Percentiles rank a stretch among this genome's conserved stretches.
Conservation (phyloP, 73 alveolate species). For the Paramecium octaurelia region DNA sequence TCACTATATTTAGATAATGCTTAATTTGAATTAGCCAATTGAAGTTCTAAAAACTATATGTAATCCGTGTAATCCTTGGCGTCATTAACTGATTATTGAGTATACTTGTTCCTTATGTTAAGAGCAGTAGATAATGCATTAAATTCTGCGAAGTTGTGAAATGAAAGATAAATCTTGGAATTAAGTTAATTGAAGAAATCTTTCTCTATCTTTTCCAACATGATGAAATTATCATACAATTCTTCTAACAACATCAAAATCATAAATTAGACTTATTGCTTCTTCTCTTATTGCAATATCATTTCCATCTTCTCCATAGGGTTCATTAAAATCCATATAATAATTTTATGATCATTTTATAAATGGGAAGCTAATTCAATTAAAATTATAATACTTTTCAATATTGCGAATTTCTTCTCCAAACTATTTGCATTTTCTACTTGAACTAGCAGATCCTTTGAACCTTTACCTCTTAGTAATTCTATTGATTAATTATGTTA, state of each 20-base stretch:
- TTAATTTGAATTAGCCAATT: not conserved
- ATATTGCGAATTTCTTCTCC: not conserved
- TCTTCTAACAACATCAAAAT: slow-evolving; percentile 2
- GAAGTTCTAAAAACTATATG: not conserved
- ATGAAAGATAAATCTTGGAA: not conserved
- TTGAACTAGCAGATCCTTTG: not conserved
- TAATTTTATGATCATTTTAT: not conserved
- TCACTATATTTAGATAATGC: not conserved
- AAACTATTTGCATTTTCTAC: not conserved
- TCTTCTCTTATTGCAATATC: not conserved
- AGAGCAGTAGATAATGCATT: slow-evolving; percentile 34
- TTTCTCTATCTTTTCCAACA: slow-evolving; percentile 14
- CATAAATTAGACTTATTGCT: not conserved
- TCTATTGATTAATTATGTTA: not conserved
- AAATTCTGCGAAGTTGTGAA: slow-evolving; percentile 20
- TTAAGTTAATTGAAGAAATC: not conserved
- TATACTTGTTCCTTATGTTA: not conserved
- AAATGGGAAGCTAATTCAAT: not conserved
- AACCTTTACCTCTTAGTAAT: not conserved
- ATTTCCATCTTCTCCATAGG: slow-evolving; percentile 26
- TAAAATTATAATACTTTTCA: not conserved
- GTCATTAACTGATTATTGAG: slow-evolving; percentile 14
- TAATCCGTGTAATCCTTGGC: not conserved
- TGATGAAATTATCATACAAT: slow-evolving; percentile 16
- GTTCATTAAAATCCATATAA: slow-evolving; percentile 16